Evolutionary conservation across 2,329 filamentous ascomycete genomes (phyloP).

Genomic region (Clarireedia hainanense): DNA sequence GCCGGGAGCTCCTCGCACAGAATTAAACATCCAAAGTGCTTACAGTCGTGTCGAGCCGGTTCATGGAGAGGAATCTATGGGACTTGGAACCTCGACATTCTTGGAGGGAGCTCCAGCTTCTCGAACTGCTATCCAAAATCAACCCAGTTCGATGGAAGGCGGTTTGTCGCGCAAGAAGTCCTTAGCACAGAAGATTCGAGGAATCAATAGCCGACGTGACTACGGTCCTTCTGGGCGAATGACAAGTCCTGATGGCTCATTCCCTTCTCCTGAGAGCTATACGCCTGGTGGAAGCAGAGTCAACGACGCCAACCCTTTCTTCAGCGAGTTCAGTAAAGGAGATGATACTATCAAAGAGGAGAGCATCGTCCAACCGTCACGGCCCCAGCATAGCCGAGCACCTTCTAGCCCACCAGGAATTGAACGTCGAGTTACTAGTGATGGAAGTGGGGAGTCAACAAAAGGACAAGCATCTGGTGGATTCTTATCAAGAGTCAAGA

Average conservation of each 20-base stretch:
- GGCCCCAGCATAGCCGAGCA: slow-evolving; percentile 34
- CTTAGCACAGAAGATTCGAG: slow-evolving; percentile 81
- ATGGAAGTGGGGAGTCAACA: slow-evolving; percentile 33
- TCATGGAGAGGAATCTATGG: slow-evolving; percentile 75
- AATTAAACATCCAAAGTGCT: slow-evolving; percentile 56
- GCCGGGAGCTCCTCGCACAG: slow-evolving; percentile 23
- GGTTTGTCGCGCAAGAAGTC: slow-evolving; percentile 88
- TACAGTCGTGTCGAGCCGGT: slow-evolving; percentile 60
- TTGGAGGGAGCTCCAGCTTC: slow-evolving; percentile 88
- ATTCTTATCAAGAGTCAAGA: slow-evolving; percentile 73
- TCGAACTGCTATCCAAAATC: slow-evolving; percentile 65
- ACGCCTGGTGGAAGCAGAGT: slow-evolving; percentile 31
- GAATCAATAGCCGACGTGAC: slow-evolving; percentile 64
- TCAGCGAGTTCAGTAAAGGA: slow-evolving; percentile 62
- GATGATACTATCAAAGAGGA: slow-evolving; percentile 56
- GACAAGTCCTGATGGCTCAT: slow-evolving; percentile 44
- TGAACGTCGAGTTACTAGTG: slow-evolving; percentile 58
- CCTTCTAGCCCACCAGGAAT: slow-evolving; percentile 53
- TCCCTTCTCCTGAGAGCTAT: slow-evolving; percentile 30
- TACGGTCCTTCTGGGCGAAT: slow-evolving; percentile 51
- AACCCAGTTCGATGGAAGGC: slow-evolving; percentile 46
- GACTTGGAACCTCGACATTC: slow-evolving; percentile 91
- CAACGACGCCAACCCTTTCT: slow-evolving; percentile 68
- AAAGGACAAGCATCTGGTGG: slow-evolving; percentile 33
- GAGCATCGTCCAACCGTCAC: slow-evolving; percentile 33